Evolutionary conservation across 352 stramenopile genomes (phyloP).

Genomic region (Blastocystis sp.): DNA sequence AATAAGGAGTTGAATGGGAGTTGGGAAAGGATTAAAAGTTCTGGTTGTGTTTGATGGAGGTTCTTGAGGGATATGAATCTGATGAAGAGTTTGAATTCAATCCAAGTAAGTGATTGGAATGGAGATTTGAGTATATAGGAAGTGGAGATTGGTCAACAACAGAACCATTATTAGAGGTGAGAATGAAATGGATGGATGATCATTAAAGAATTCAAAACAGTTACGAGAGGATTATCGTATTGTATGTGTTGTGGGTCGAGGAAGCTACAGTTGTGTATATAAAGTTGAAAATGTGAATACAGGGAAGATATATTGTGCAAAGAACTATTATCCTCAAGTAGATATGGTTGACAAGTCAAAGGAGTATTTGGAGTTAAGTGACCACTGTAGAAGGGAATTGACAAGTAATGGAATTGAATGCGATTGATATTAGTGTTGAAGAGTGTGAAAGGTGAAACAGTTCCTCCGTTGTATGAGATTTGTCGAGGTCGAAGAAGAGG

Average conservation of each 20-base stretch:
- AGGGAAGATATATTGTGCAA: constrained; percentile 3
- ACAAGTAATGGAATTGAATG: not conserved
- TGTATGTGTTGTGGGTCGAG: not conserved
- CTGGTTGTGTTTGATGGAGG: not conserved
- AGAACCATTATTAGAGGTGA: not conserved
- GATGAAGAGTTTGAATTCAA: constrained; percentile 28
- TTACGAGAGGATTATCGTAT: not conserved
- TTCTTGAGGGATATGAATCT: not conserved
- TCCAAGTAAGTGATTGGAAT: not conserved
- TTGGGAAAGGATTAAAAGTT: too few species aligned
- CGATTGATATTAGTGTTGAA: not conserved
- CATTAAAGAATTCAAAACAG: not conserved
- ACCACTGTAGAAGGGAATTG: not conserved
- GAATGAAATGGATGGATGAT: not conserved
- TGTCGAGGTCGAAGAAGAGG: constrained; percentile 1
- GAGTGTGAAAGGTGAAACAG: not conserved
- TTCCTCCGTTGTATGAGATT: not conserved
- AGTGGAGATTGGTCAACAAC: not conserved
- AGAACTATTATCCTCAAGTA: not conserved
- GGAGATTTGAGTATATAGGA: not conserved
- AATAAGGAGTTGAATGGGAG: too few species aligned
- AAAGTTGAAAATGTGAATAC: constrained; percentile 32
- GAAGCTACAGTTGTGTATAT: constrained; percentile 28
- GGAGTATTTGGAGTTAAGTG: not conserved
- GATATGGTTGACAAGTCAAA: not conserved